These are phyloP conservation scores for Fusarium buharicum DNA, from an alignment of 2,329 filamentous ascomycete genomes.

Conservation along the genomic window DNA sequence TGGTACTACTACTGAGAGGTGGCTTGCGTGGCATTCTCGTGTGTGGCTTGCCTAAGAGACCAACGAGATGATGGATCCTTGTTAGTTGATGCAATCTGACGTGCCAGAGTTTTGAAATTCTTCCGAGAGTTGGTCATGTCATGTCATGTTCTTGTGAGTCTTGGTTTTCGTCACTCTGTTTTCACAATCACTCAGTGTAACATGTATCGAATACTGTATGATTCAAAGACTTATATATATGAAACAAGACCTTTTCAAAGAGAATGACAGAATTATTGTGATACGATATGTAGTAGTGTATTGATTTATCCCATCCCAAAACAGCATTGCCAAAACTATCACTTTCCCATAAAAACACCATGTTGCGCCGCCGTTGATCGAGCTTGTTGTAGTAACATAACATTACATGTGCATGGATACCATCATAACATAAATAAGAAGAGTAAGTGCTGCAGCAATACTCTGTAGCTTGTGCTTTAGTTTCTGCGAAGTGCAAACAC, in stretches of 20 bases:
- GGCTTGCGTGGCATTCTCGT: constrained; percentile 29
- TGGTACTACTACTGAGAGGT: constrained; percentile 19
- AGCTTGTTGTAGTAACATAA: constrained; percentile 22
- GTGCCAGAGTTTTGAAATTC: constrained; percentile 5
- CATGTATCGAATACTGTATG: background rate
- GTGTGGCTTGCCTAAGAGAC: constrained; percentile 25
- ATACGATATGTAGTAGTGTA: background rate
- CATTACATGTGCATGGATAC: constrained; percentile 25
- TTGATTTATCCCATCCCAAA: constrained; percentile 26
- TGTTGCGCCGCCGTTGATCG: constrained; percentile 31
- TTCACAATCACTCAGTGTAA: constrained; percentile 4
- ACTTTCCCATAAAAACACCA: constrained; percentile 23
- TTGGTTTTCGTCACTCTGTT: constrained; percentile 12
- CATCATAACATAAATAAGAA: constrained; percentile 24
- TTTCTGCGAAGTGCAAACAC: constrained; percentile 35
- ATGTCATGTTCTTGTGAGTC: background rate
- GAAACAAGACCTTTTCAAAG: background rate
- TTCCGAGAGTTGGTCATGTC: constrained; percentile 3
- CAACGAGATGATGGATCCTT: background rate
- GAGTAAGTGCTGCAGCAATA: background rate
- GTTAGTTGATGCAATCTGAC: constrained; percentile 33
- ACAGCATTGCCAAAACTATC: constrained; percentile 14
- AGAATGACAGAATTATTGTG: background rate
- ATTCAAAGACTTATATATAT: background rate
- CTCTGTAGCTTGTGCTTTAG: constrained; percentile 11